Conservation (phyloP, 148 eudicot species). For the Heliamphora exappendiculata region DNA sequence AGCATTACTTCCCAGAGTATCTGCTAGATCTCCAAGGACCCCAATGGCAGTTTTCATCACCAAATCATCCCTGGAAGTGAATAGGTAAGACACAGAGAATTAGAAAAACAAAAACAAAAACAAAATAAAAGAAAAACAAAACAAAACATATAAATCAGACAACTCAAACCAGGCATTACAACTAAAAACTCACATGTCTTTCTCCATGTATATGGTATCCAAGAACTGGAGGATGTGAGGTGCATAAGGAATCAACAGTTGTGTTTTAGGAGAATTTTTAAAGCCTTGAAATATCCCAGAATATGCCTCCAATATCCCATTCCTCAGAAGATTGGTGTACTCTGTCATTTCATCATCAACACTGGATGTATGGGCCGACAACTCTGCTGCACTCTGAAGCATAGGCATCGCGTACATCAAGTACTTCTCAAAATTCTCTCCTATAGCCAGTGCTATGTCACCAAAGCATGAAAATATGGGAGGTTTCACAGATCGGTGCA, state of each 20-base stretch:
- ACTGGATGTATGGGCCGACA: constrained; percentile 58
- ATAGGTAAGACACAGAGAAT: neutral
- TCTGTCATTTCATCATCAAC: constrained; percentile 77
- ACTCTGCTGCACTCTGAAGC: constrained; percentile 88
- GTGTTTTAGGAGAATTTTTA: constrained; percentile 73
- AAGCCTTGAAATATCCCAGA: constrained; percentile 93
- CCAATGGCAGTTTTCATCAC: constrained; percentile 94
- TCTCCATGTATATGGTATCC: constrained; percentile 78
- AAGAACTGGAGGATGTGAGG: constrained; percentile 72
- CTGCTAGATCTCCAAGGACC: constrained; percentile 93
- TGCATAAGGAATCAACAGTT: constrained; percentile 63
- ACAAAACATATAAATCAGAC: neutral
- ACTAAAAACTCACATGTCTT: constrained; percentile 68
- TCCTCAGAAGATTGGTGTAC: constrained; percentile 69
- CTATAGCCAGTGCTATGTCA: constrained; percentile 83
- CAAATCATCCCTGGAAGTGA: constrained; percentile 65
- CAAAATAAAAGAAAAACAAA: neutral
- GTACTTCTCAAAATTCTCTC: constrained; percentile 88
- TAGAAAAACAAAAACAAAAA: neutral
- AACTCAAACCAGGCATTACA: neutral
- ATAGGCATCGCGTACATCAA: constrained; percentile 91
- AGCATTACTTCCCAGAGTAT: constrained; percentile 75
- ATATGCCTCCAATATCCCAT: constrained; percentile 85
- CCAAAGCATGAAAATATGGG: constrained; percentile 95
- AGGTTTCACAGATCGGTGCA: constrained; percentile 93